Percentiles rank a stretch among this genome's conserved stretches.
These are phyloP conservation scores for Aulographum hederae DNA, from an alignment of 2,329 filamentous ascomycete genomes.

Conservation along the genomic window DNA sequence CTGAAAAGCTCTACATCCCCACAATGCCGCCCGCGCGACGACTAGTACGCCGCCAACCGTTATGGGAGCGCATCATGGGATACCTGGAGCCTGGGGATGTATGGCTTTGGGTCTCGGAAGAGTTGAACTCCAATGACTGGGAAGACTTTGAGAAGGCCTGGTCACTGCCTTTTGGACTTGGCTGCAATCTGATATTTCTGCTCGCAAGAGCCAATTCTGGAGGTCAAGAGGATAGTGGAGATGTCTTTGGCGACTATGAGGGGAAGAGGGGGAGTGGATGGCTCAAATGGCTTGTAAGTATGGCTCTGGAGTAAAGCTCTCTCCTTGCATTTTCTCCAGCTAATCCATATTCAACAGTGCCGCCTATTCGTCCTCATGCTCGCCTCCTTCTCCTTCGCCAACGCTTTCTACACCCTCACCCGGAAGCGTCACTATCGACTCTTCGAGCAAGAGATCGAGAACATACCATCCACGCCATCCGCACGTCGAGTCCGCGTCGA, in stretches of 20 bases:
- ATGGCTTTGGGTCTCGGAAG: slow-evolving; percentile 77
- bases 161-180: slow-evolving; percentile 57
- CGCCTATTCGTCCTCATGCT: slow-evolving; percentile 55
- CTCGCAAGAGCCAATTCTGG: slow-evolving; percentile 59
- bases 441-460: slow-evolving; percentile 73
- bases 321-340: background rate
- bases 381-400: slow-evolving; percentile 46
- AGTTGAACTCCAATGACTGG: slow-evolving; percentile 82
- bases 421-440: slow-evolving; percentile 76
- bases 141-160: slow-evolving; percentile 58
- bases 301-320: too few relatives aligned
- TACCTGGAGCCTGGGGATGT: slow-evolving; percentile 79
- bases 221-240: slow-evolving; percentile 36
- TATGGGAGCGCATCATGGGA: slow-evolving; percentile 62
- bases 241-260: slow-evolving; percentile 63
- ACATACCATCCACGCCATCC: slow-evolving; percentile 59
- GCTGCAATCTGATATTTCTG: slow-evolving; percentile 62
- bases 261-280: slow-evolving; percentile 37
- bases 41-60: slow-evolving; percentile 64
- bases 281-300: slow-evolving; percentile 44
- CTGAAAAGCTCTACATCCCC: too few relatives aligned
- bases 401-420: slow-evolving; percentile 66
- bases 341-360: slow-evolving; percentile 3
- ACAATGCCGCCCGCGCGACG: slow-evolving; percentile 35
- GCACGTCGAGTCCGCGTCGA: slow-evolving; percentile 78